Evolutionary conservation across 495 filamentous ascomycete genomes (phyloP).

Genomic region (Pseudevernia furfuracea): DNA sequence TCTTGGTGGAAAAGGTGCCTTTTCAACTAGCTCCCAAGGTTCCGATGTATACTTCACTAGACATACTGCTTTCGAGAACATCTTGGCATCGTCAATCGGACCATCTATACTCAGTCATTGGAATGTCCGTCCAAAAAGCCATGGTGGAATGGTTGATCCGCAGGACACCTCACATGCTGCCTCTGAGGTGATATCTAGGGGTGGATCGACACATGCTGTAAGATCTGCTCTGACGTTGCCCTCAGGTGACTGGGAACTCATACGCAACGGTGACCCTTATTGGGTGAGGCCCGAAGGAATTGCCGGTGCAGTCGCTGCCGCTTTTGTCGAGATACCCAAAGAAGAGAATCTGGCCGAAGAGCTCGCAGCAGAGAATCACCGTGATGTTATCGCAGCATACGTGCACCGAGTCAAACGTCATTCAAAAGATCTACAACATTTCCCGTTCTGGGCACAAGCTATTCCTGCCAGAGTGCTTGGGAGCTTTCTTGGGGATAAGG

Average conservation of each 20-base stretch:
- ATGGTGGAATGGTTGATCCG: constrained; percentile 26
- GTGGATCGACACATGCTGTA: constrained; percentile 60
- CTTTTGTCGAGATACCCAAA: constrained; percentile 62
- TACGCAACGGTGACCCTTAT: constrained; percentile 68
- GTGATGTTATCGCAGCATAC: constrained; percentile 70
- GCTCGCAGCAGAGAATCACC: constrained; percentile 78
- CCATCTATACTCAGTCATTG: constrained; percentile 68
- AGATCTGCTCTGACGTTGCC: constrained; percentile 63
- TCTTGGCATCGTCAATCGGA: constrained; percentile 67
- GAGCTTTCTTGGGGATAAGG: constrained; percentile 53
- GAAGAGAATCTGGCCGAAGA: constrained; percentile 67
- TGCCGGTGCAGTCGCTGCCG: constrained; percentile 63
- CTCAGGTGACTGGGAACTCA: constrained; percentile 72
- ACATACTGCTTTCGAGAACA: constrained; percentile 61
- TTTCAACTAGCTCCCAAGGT: constrained; percentile 68
- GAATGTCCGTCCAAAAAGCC: constrained; percentile 42
- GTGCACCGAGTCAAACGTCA: constrained; percentile 82
- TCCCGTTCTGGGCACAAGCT: constrained; percentile 64
- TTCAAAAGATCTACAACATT: constrained; percentile 62
- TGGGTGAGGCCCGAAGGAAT: constrained; percentile 83
- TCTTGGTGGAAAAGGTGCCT: constrained; percentile 58
- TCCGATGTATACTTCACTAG: constrained; percentile 85
- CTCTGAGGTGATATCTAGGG: constrained; percentile 71
- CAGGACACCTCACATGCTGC: constrained; percentile 54
- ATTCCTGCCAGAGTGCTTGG: constrained; percentile 59